Evolutionary conservation across 2,329 filamentous ascomycete species (phyloP).

Genomic region (Chrysoporthe cubensis): DNA sequence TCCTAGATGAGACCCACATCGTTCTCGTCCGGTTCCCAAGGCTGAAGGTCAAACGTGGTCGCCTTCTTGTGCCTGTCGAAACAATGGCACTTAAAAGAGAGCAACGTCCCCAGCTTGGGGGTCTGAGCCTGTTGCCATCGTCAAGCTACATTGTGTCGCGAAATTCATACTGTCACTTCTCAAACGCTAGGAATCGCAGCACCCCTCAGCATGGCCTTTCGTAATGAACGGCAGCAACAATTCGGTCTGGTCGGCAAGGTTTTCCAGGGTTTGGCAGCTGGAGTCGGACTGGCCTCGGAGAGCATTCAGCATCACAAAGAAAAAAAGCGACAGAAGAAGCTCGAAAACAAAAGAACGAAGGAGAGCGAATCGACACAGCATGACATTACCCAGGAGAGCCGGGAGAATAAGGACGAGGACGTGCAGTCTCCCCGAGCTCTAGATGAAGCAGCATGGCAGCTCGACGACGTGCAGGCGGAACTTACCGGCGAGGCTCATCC

Average conservation of each 20-base stretch:
- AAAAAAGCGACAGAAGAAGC: constrained; percentile 28
- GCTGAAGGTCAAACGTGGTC: background rate
- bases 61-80: background rate
- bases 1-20: background rate
- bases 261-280: constrained; percentile 28
- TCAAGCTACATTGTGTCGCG: background rate
- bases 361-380: background rate
- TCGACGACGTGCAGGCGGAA: constrained; percentile 26
- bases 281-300: constrained; percentile 31
- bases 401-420: background rate
- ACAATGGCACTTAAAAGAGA: background rate
- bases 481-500: constrained; percentile 13
- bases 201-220: background rate
- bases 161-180: background rate
- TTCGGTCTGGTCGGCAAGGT: constrained; percentile 22
- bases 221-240: background rate
- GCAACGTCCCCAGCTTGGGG: background rate
- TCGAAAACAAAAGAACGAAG: background rate
- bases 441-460: constrained; percentile 23
- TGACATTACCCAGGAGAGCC: background rate
- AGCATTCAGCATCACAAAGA: constrained; percentile 29
- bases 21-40: background rate
- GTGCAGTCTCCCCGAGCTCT: background rate
- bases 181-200: background rate
- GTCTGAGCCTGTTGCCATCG: background rate